A percentile compares a stretch with the other conserved stretches of the same genome.
Evolutionary conservation across 2,329 filamentous ascomycete genomes (phyloP).

Genomic region (Orbilia quercus): DNA sequence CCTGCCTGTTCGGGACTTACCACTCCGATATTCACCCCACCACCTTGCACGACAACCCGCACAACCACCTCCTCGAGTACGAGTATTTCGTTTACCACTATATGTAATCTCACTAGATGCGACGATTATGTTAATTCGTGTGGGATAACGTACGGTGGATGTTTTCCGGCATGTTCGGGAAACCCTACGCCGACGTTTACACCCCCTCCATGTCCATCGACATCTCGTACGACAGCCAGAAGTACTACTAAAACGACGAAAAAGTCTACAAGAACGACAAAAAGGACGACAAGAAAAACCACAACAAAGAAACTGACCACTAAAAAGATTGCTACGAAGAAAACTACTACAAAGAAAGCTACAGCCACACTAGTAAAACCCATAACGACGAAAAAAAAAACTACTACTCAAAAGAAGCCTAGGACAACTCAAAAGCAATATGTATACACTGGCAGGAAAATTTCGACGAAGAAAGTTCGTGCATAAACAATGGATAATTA

Average conservation of each 20-base stretch:
- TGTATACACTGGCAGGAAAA: too few species aligned
- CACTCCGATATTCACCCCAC: neutral
- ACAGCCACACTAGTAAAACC: neutral
- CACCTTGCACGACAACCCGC: neutral
- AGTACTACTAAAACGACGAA: neutral
- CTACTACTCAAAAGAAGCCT: neutral
- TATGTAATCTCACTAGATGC: conserved; percentile 36
- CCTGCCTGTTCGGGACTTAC: neutral
- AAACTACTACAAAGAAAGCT: neutral
- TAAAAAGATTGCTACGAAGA: neutral
- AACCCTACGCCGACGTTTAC: conserved; percentile 30
- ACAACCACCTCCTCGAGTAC: conserved; percentile 2
- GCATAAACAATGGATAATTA: too few species aligned
- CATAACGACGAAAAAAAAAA: neutral
- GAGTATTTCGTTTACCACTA: conserved; percentile 12
- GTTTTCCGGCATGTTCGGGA: conserved; percentile 38
- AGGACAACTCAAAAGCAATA: neutral
- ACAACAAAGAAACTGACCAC: neutral
- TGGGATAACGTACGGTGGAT: conserved; percentile 37
- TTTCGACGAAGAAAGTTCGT: too few species aligned
- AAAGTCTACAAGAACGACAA: neutral
- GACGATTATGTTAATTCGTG: conserved; percentile 54
- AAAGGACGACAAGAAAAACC: neutral
- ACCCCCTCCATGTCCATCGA: conserved; percentile 19
- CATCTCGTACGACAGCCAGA: neutral